Percentiles rank a stretch among this genome's conserved stretches.
phyloP scores from a whole-genome alignment of 78 protist genomes.

The Dictyostelium intermedium region DNA sequence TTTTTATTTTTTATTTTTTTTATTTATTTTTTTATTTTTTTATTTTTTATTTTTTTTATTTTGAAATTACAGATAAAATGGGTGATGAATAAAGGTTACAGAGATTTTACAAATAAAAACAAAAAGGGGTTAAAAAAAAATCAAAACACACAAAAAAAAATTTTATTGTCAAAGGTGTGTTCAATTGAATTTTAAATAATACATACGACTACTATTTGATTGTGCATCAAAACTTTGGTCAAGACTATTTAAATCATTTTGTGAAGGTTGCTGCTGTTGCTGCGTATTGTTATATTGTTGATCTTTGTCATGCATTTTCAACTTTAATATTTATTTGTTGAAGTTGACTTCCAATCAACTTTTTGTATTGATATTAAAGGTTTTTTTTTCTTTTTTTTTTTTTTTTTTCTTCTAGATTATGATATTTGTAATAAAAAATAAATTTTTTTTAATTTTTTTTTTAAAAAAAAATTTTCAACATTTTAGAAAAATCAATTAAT shows the following conservation, averaged over 20 bases:
- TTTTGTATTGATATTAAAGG: background rate
- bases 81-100: background rate
- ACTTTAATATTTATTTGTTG: background rate
- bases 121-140: background rate
- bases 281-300: background rate
- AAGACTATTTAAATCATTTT: background rate
- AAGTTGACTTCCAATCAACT: background rate
- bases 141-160: background rate
- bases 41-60: no score
- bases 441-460: background rate
- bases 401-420: background rate
- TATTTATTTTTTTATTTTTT: no score
- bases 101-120: background rate
- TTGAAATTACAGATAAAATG: no score
- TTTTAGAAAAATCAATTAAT: background rate
- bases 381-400: background rate
- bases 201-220: conserved; percentile 15
- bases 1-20: no score
- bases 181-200: background rate
- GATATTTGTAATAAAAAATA: background rate
- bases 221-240: conserved; percentile 18
- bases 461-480: no score
- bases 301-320: conserved; percentile 4
- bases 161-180: no score
- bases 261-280: background rate